Conservation (phyloP, 129 eudicot species). For the Heracleum sosnowskyi region DNA sequence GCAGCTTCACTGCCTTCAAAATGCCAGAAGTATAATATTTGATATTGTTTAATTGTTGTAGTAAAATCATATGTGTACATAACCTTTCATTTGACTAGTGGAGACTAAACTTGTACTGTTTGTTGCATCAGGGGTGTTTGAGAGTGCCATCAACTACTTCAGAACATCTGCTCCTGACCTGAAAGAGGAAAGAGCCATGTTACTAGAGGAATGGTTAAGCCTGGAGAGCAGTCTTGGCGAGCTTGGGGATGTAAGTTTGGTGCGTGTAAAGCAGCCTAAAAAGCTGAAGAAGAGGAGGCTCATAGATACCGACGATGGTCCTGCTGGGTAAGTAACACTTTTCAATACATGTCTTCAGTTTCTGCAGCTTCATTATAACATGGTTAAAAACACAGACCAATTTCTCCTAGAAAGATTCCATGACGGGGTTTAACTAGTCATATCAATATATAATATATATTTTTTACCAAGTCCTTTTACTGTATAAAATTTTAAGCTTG, state of each 20-base stretch:
- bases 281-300: conserved; percentile 75
- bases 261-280: conserved; percentile 71
- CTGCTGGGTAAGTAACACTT: conserved; percentile 65
- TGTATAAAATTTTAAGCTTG: not conserved
- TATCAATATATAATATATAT: not conserved
- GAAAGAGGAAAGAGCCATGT: conserved; percentile 86
- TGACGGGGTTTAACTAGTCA: not conserved
- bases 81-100: not conserved
- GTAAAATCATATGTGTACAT: not conserved
- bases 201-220: conserved; percentile 77
- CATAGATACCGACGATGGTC: conserved; percentile 70
- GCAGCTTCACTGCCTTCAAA: conserved; percentile 48
- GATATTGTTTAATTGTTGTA: not conserved
- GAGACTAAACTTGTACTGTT: conserved; percentile 2
- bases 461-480: not conserved
- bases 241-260: conserved; percentile 58
- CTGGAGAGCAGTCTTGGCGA: conserved; percentile 65
- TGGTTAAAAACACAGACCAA: not conserved
- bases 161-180: conserved; percentile 72
- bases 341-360: not conserved
- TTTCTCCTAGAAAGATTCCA: not conserved
- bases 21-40: conserved; percentile 61
- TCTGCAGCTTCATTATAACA: not conserved
- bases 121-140: conserved; percentile 65
- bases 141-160: conserved; percentile 59